Evolutionary conservation across 2,329 filamentous ascomycete genomes (phyloP).

Genomic region (Aspergillus floridensis): DNA sequence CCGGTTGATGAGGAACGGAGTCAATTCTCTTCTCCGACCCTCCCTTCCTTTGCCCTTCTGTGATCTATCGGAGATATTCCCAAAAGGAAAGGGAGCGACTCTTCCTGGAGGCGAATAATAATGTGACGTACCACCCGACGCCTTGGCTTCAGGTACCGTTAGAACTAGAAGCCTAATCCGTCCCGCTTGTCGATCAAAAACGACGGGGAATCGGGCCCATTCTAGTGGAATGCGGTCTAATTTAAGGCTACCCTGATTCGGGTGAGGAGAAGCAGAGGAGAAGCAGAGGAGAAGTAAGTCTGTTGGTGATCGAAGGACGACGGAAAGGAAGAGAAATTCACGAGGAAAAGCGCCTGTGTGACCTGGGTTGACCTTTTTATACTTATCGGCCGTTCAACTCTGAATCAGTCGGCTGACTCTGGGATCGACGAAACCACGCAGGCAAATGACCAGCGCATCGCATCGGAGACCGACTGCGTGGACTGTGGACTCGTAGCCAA

Average conservation of each 20-base stretch:
- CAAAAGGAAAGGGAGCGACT: neutral
- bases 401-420: constrained; percentile 15
- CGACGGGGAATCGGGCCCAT: constrained; percentile 10
- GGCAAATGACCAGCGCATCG: constrained; percentile 25
- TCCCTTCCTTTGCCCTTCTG: neutral
- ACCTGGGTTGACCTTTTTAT: constrained; percentile 8
- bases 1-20: neutral
- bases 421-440: constrained; percentile 19
- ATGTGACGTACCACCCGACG: constrained; percentile 14
- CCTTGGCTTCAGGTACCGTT: constrained; percentile 17
- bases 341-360: constrained; percentile 5
- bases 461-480: constrained; percentile 15
- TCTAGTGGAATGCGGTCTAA: constrained; percentile 5
- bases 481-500: constrained; percentile 23
- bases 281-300: neutral
- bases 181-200: constrained; percentile 14
- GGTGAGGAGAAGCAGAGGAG: neutral
- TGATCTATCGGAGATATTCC: constrained; percentile 1
- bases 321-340: neutral
- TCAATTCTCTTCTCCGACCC: neutral
- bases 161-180: constrained; percentile 16
- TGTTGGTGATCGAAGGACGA: neutral
- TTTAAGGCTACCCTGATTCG: constrained; percentile 1
- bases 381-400: constrained; percentile 4
- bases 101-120: neutral